Conservation (phyloP, 2,329 filamentous ascomycete species). For the Scytalidium sp. region DNA sequence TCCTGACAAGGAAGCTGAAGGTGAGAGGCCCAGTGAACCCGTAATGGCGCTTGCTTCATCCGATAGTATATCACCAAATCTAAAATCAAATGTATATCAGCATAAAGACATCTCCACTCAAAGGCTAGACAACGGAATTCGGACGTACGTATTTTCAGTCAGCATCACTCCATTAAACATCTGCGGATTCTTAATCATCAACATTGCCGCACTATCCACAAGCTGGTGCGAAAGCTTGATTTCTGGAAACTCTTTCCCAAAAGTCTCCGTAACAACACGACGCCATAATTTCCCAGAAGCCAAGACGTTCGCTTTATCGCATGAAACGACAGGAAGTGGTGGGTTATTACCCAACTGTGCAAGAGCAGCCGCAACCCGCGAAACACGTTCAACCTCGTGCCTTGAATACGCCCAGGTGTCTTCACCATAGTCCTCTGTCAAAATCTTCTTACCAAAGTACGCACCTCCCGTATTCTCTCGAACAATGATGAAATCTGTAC, state of each 20-base stretch:
- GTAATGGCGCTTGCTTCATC: slow-evolving; percentile 92
- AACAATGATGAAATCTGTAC: slow-evolving; percentile 85
- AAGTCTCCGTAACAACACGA: slow-evolving; percentile 76
- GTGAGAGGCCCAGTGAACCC: slow-evolving; percentile 79
- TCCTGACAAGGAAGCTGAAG: slow-evolving; percentile 78
- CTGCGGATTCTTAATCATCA: slow-evolving; percentile 89
- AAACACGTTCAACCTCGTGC: slow-evolving; percentile 80
- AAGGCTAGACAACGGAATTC: too few relatives aligned
- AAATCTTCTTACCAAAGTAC: slow-evolving; percentile 85
- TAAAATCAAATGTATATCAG: too few relatives aligned
- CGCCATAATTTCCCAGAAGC: slow-evolving; percentile 86
- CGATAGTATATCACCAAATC: slow-evolving; percentile 92
- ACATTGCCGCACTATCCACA: slow-evolving; percentile 89
- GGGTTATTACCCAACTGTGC: slow-evolving; percentile 67
- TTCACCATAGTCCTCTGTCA: slow-evolving; percentile 69
- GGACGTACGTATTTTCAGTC: slow-evolving; percentile 85
- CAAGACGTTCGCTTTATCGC: slow-evolving; percentile 95
- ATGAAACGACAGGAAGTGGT: slow-evolving; percentile 71
- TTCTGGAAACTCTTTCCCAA: slow-evolving; percentile 82
- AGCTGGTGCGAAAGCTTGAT: slow-evolving; percentile 80
- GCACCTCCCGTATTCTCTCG: slow-evolving; percentile 87
- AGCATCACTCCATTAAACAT: slow-evolving; percentile 84
- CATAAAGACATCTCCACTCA: too few relatives aligned
- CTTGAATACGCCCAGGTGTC: slow-evolving; percentile 84
- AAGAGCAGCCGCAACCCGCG: slow-evolving; percentile 73